Evolutionary conservation across 106 monocot species (phyloP), one percentile per base, ranked within the genome.

Genomic region (Gastrodia elata): DNA sequence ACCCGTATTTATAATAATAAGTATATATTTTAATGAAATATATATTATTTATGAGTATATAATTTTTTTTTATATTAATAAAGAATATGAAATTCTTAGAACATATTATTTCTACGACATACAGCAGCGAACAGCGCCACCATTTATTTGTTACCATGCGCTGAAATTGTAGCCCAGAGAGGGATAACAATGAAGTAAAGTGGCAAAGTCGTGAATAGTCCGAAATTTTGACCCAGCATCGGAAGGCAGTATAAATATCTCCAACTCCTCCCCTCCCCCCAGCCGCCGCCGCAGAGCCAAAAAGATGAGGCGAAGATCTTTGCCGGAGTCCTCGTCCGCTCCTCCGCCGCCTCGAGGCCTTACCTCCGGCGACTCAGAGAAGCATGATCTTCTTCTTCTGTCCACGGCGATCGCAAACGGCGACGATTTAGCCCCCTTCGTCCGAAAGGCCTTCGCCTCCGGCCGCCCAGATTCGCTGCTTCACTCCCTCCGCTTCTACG

Each of bases 351-450:
- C n/a, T 30, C 52, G 72, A 32, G 41, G 40, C 34, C 69, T n/a
- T 18, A 49, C 49, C 44, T 26, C 46, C n/a, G 55, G 41, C 30
- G 74, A 73, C 34, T 28, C 80, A 0, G 79, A 75, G 67, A 40
- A 76, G 67, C 81, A 85, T 38, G 92, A 92, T 75, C 76, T 75
- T 61, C 72, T 81, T 27, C 80, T 77, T 30, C 80, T 98, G 71
- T 91, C 90, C 68, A 56, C 91, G 38, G 90, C 97, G 43, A 98
- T 98, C 83, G 77, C 81, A 74, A 93, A 93, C 81, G 82, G 80
- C 76, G 97, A 98, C 26, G 97, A 93, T 70, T 84, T 98, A n/a
- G 84, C 81, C 68, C 97, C 97, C 18, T 91, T 98, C 77, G 84
- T 98, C 34, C 97, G 93, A 64, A 82, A 78, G n/a, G 93, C 88